Base-by-base conservation (phyloP, 768 basidiomycete species). In the Pulveroboletus sp. region DNA sequence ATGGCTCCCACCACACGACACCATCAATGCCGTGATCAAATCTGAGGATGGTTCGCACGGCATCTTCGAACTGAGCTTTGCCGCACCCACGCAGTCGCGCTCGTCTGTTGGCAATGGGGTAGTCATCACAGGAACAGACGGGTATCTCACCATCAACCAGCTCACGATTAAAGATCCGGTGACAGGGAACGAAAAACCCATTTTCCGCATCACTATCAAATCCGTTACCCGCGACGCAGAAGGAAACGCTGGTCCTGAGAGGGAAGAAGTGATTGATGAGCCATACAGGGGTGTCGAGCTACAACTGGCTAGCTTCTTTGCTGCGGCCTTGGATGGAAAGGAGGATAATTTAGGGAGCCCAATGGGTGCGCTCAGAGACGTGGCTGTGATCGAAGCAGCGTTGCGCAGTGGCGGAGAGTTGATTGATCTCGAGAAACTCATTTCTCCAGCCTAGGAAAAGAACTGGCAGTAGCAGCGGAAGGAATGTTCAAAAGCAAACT, bases 1-100 rank as follows among this genome's bases (percentile, higher is more conserved):
- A 13, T 82, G 83, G 64, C 80, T 93, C 31, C 73, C 77, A 3
- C 92, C 91, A 0, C 80, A 84, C 57, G 92, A 94, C 71, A 92
- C 89, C 9, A 78, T 95, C 58, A 74, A 81, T 55, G 72, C 79
- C 19, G 62, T 81, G 52, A 68, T 78, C 50, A 72, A 74, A 51
- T 61, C 64, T 24, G 61, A 63, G 13, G 76, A 79, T 27, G 80
- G 77, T 19, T 68, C 75, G 34, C 80, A 82, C 49, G 87, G 86
- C 8, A 76, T 76, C 34, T 71, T 80, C 48, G 79, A 85, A 55
- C 64, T 89, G 57, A 81, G 81, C n/a, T 81, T 75, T 54, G 86
- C 78, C 11, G 76, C 74, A 9, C 83, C 85, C 4, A 75, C 71
- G 14, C 50, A 68, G 49, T 63, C 74, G 43, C 63, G 71, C 34